These are phyloP conservation scores for Cyberlindnera petersonii DNA, from an alignment of 805 yeast genomes.

Conservation along the genomic window DNA sequence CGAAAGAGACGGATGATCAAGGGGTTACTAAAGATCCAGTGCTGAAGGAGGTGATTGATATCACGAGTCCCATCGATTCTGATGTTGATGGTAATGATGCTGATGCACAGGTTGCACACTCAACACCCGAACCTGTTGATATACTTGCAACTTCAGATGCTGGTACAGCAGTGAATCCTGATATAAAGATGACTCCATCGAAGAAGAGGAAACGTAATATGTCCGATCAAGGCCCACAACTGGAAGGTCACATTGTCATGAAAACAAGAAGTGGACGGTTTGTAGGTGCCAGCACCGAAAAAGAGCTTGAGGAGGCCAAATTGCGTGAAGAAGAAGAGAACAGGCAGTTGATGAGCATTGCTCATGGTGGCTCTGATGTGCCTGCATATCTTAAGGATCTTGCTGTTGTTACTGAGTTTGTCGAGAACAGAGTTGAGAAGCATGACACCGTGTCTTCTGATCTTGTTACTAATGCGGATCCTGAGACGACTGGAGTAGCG, in stretches of 20 bases:
- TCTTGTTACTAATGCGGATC: no score
- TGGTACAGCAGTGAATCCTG: no score
- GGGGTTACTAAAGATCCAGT: no score
- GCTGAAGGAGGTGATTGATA: no score
- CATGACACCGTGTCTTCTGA: no score
- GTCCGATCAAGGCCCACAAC: background rate
- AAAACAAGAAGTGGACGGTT: conserved; percentile 30
- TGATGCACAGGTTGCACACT: no score
- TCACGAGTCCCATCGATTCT: no score
- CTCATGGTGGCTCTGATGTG: conserved; percentile 17
- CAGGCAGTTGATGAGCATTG: conserved; percentile 19
- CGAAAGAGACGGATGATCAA: background rate
- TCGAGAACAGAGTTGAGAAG: no score
- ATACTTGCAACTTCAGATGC: no score
- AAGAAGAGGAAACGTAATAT: background rate
- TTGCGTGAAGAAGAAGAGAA: conserved; percentile 20
- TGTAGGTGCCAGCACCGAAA: conserved; percentile 28
- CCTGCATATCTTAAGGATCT: conserved; percentile 10
- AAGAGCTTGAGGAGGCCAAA: conserved; percentile 24
- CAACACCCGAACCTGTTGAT: no score
- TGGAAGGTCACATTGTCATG: conserved; percentile 23
- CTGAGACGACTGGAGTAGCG: no score
- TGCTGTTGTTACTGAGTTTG: conserved; percentile 14
- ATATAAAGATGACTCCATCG: background rate
- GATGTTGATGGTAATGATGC: no score